A percentile compares a stretch with the other conserved stretches of the same genome.
Evolutionary conservation across 192 early-diverging fungal species (phyloP).

Genomic region (Helicostylum pulchrum): DNA sequence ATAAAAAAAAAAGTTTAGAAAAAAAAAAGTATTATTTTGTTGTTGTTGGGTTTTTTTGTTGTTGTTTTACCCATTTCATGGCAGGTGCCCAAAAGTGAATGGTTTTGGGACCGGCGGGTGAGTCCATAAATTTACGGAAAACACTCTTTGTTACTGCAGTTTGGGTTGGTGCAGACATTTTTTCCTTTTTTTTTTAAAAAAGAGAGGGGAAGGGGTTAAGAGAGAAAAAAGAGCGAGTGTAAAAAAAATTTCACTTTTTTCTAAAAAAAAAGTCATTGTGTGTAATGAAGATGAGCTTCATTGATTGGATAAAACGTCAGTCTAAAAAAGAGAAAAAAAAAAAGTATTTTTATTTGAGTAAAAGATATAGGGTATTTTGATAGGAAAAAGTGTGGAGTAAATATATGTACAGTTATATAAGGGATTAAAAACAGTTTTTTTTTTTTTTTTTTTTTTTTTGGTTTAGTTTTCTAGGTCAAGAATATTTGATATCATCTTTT

Average conservation of each 20-base stretch:
- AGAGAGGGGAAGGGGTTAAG: not conserved
- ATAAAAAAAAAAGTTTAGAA: not conserved
- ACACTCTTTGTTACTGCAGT: conserved; percentile 49
- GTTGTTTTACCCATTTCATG: conserved; percentile 76
- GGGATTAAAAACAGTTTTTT: not conserved
- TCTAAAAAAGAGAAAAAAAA: not conserved
- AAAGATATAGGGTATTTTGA: too few species aligned
- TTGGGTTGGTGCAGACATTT: conserved; percentile 10
- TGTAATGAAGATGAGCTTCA: not conserved
- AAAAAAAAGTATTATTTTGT: not conserved
- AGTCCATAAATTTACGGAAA: conserved; percentile 69
- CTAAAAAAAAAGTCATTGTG: not conserved
- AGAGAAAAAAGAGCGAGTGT: not conserved
- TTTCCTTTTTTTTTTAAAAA: not conserved
- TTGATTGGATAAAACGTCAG: not conserved
- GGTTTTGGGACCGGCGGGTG: conserved; percentile 86
- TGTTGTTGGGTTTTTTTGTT: not conserved
- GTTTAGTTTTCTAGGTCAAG: not conserved
- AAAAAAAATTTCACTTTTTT: not conserved
- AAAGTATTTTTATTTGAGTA: too few species aligned
- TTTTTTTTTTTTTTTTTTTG: too few species aligned
- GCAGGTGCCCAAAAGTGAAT: conserved; percentile 98
- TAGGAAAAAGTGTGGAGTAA: too few species aligned
- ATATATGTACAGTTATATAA: too few species aligned
- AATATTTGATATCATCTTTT: conserved; percentile 16